Conservation (phyloP, 441 rosid species). For the Erodium moschatum region DNA sequence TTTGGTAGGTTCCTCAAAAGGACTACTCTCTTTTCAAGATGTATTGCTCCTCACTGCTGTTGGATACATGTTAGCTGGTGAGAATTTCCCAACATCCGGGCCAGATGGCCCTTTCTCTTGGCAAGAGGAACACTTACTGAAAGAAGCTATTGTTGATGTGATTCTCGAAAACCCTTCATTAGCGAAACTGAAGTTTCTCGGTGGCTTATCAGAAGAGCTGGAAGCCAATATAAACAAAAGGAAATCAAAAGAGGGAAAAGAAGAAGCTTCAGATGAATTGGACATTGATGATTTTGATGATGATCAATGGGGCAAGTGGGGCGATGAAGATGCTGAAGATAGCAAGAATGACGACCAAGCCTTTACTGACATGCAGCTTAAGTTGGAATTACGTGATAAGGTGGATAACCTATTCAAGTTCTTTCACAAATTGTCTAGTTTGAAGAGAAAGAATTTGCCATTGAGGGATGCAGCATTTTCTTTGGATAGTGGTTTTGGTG, state of each 20-base stretch:
- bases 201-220: conserved; percentile 58
- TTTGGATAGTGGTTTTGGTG: conserved; percentile 37
- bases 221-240: conserved; percentile 45
- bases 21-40: conserved; percentile 50
- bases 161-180: conserved; percentile 60
- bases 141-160: conserved; percentile 73
- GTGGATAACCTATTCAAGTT: conserved; percentile 69
- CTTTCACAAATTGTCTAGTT: conserved; percentile 65
- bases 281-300: conserved; percentile 79
- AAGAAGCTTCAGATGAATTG: conserved; percentile 33
- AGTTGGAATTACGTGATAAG: conserved; percentile 74
- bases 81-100: conserved; percentile 87
- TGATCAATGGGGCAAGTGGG: conserved; percentile 96
- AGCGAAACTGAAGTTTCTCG: conserved; percentile 63
- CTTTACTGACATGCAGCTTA: conserved; percentile 70
- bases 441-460: conserved; percentile 40
- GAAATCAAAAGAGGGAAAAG: conserved; percentile 32
- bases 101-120: conserved; percentile 84
- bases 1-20: conserved; percentile 25
- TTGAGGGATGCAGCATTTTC: conserved; percentile 46
- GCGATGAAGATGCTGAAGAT: conserved; percentile 54
- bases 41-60: conserved; percentile 59
- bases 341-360: conserved; percentile 36
- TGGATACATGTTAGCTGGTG: conserved; percentile 88
- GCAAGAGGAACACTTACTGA: conserved; percentile 91